Conservation (phyloP, 257 asterid species). For the Penstemon barbatus region DNA sequence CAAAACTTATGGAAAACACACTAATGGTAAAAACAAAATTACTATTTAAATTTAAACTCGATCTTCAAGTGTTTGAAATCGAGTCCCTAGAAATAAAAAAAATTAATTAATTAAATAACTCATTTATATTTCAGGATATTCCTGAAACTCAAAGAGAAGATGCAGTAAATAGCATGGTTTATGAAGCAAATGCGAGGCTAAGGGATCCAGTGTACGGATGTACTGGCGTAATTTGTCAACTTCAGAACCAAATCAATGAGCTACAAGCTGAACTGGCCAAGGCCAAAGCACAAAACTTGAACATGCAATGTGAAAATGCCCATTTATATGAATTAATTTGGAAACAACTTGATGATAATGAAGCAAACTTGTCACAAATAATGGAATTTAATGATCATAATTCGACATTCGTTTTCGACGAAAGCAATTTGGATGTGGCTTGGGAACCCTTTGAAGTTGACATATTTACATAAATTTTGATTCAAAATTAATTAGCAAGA, state of each 20-base stretch:
- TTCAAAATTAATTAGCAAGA: background rate
- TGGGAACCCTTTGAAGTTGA: slow-evolving; percentile 44
- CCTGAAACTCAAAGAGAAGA: slow-evolving; percentile 50
- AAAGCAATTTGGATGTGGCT: slow-evolving; percentile 37
- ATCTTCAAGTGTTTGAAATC: too few species aligned
- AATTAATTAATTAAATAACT: too few species aligned
- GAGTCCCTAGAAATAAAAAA: background rate
- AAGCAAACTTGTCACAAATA: slow-evolving; percentile 3
- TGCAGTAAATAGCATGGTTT: slow-evolving; percentile 62
- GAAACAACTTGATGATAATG: slow-evolving; percentile 15
- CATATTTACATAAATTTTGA: background rate
- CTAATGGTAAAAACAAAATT: too few species aligned
- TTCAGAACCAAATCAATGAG: slow-evolving; percentile 48
- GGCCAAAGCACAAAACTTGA: slow-evolving; percentile 48
- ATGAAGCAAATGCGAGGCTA: slow-evolving; percentile 55
- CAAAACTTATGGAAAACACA: too few species aligned
- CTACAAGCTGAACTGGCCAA: slow-evolving; percentile 54
- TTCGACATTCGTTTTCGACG: slow-evolving; percentile 41
- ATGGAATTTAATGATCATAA: slow-evolving; percentile 19
- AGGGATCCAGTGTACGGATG: slow-evolving; percentile 59
- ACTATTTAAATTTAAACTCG: too few species aligned
- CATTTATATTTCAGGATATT: slow-evolving; percentile 37
- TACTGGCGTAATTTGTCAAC: slow-evolving; percentile 51
- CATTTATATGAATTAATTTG: slow-evolving; percentile 37
- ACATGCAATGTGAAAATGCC: slow-evolving; percentile 48